A percentile compares a stretch with the other conserved stretches of the same genome.
phyloP scores from a whole-genome alignment of 75 land plant species.

The Cupressus sempervirens region DNA sequence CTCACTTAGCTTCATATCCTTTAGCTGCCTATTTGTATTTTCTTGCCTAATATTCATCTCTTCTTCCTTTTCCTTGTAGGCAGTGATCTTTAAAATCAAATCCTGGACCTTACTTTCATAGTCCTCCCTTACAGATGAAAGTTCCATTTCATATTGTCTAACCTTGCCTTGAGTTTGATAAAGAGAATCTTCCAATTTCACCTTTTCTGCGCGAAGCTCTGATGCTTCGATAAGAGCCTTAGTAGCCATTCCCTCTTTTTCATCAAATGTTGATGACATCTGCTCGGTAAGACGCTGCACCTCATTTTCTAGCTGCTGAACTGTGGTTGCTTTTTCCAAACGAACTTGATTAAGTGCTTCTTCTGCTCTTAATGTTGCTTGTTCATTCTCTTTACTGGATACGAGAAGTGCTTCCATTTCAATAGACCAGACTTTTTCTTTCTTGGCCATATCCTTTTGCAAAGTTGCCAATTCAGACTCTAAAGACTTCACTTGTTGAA shows the following conservation, averaged over 20 bases:
- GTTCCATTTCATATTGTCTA: slow-evolving; percentile 25
- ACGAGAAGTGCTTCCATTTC: slow-evolving; percentile 38
- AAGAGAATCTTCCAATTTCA: slow-evolving; percentile 36
- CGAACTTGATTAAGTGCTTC: slow-evolving; percentile 25
- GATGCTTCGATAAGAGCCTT: slow-evolving; percentile 40
- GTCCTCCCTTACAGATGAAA: slow-evolving; percentile 17
- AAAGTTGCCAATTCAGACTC: slow-evolving; percentile 42
- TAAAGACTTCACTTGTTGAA: slow-evolving; percentile 26
- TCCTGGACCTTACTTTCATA: slow-evolving; percentile 31
- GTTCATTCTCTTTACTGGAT: slow-evolving; percentile 37
- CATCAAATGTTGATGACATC: slow-evolving; percentile 35
- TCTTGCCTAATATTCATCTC: slow-evolving; percentile 29
- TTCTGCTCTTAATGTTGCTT: slow-evolving; percentile 25
- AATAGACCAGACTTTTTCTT: slow-evolving; percentile 36
- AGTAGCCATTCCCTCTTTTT: slow-evolving; percentile 32
- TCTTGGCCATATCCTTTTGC: slow-evolving; percentile 35
- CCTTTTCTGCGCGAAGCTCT: slow-evolving; percentile 36
- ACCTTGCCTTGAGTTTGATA: slow-evolving; percentile 30
- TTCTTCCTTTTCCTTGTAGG: slow-evolving; percentile 27
- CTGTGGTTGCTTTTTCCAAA: slow-evolving; percentile 36
- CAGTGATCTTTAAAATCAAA: slow-evolving; percentile 26
- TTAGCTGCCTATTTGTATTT: slow-evolving; percentile 21
- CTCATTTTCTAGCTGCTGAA: slow-evolving; percentile 44
- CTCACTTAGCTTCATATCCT: slow-evolving; percentile 30
- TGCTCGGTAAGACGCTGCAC: slow-evolving; percentile 37